Evolutionary conservation across 2,329 filamentous ascomycete species (phyloP), one percentile per base, ranked within the genome.

Genomic region (Diaporthe citriasiana): DNA sequence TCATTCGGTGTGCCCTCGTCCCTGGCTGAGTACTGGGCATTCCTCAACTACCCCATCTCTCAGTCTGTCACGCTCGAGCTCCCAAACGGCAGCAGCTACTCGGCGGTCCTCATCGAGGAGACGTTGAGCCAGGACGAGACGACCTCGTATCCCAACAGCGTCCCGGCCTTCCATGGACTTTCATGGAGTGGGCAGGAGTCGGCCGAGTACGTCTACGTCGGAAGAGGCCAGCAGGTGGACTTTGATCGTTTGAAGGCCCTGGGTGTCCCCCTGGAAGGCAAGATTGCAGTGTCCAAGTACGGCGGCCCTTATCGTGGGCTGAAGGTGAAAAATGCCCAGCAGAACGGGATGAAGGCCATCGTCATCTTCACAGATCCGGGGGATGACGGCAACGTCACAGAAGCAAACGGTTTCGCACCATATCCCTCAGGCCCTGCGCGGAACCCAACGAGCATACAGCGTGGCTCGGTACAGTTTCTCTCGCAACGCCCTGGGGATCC

Each of bases 131-230:
- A 66, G 63, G 63, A 66, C 45, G 63, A 66, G 47, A 66, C 63
- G 30, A 66, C 63, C 4, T 66, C 63, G 17, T 51, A 66, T 8
- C 63, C 63, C 3, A 51, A 51, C 33, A 66, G 63, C 40, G 63
- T 66, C 15, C 45, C 63, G 7, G 63, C 93, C 0, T 98, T 98
- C 85, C 96, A 98, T 80, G 97, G 96, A 70, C 98, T 98, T 83
- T 97, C 95, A 5, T 95, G 95, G 6, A 95, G 88, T 75, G 96
- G 96, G 38, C 97, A 98, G 82, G 96, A 97, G 63, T 98, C 96
- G 0, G 95, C 91, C 3, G 90, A 91, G 19, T 97, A 94, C 77
- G 94, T 98, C 42, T 98, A 93, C 80, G 95, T 94, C 81, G 98
- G 98, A 83, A 97, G 97, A 79, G 96, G 95, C 70, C 97, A 94